Evolutionary conservation across 495 filamentous ascomycete species (phyloP).

Genomic region (Pyrenula aspistea): DNA sequence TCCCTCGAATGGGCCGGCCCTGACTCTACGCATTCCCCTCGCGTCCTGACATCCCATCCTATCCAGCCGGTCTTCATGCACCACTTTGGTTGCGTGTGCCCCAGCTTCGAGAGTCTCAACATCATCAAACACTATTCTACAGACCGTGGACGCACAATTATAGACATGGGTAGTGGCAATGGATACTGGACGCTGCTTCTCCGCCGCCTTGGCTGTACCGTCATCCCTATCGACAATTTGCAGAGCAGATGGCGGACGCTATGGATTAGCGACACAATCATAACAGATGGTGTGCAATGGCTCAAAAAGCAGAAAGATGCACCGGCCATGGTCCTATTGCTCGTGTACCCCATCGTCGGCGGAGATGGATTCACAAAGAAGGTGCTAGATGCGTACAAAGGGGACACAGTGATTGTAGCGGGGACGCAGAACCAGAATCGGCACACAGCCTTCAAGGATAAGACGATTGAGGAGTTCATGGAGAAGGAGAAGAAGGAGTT

Average conservation of each 20-base stretch:
- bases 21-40: background rate
- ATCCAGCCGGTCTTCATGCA: slow-evolving; percentile 53
- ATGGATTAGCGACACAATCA: slow-evolving; percentile 47
- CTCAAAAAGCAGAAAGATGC: slow-evolving; percentile 23
- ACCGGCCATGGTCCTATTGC: slow-evolving; percentile 34
- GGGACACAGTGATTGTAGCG: slow-evolving; percentile 44
- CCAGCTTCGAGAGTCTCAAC: slow-evolving; percentile 38
- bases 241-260: slow-evolving; percentile 40
- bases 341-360: slow-evolving; percentile 50
- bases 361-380: slow-evolving; percentile 35
- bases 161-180: slow-evolving; percentile 45
- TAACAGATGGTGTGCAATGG: slow-evolving; percentile 31
- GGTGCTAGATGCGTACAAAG: slow-evolving; percentile 39
- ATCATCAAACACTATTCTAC: slow-evolving; percentile 28
- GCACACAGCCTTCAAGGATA: slow-evolving; percentile 46
- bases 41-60: slow-evolving; percentile 34
- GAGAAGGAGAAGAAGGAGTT: slow-evolving; percentile 25
- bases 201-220: slow-evolving; percentile 24
- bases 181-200: slow-evolving; percentile 56
- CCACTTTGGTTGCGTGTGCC: slow-evolving; percentile 52
- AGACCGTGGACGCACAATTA: slow-evolving; percentile 22
- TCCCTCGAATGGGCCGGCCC: slow-evolving; percentile 42
- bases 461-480: slow-evolving; percentile 45
- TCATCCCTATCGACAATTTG: slow-evolving; percentile 38
- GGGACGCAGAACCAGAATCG: slow-evolving; percentile 54